Base-by-base conservation (phyloP, 2,329 filamentous ascomycete genomes). In the Scopulariopsis brevicaulis region DNA sequence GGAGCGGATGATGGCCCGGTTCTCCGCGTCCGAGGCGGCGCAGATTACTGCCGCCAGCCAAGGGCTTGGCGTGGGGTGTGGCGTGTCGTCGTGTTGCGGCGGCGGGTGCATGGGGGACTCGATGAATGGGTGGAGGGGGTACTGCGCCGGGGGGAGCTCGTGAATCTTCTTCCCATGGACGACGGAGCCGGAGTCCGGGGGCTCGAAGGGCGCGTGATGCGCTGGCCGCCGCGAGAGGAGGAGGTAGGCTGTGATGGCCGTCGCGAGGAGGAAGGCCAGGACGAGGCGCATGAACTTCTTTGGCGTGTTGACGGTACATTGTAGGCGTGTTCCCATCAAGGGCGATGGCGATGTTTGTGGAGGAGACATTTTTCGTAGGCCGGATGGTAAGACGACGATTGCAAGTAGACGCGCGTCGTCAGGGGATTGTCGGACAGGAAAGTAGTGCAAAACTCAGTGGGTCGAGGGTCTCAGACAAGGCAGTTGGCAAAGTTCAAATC, bases 41-140 rank as follows among this genome's bases (percentile, higher is more conserved):
- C 65, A 66, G 32, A 69, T 68, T 54, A 69, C 66, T 14, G 66
- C 65, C 10, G 64, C 63, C 15, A 69, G 62, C 67, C 67, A 69
- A 1, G 67, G 65, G 2, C 59, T 54, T n/a, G 53, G 34, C n/a
- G 34, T 35, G 3, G 14, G 5, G 15, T 24, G 15, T 3, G 37
- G 18, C 37, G 37, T 15, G 15, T 40, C n/a, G 22, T 55, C n/a
- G 6, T 53, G 34, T 7, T 54, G 48, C 24, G 46, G 20, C 22
- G 55, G 0, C 14, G 18, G 22, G n/a, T 63, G 55, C 52, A 63
- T 62, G 3, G 66, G 66, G 10, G 66, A 66, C 4, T 63, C 52
- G 8, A 64, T 65, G 53, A 68, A 68, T 1, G 64, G 63, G 1
- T 57, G 18, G 5, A 68, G 58, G 3, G 61, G 58, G 50, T 66